phyloP scores from a whole-genome alignment of 2,329 filamentous ascomycete genomes.

The Fusarium temperatum region DNA sequence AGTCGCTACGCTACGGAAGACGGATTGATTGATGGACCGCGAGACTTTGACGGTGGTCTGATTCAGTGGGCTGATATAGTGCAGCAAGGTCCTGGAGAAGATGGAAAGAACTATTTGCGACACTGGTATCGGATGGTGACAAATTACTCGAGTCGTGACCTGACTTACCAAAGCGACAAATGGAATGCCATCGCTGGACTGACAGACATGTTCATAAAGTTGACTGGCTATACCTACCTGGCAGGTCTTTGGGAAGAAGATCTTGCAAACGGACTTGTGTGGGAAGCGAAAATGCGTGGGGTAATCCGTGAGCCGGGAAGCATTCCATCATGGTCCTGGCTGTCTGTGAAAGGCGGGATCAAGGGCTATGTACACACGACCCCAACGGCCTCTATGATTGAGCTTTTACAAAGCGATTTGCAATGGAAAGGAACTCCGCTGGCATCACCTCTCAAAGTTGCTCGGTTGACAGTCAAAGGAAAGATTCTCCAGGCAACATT shows the following conservation, averaged over 20 bases:
- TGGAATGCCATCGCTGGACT: constrained; percentile 2
- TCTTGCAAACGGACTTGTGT: background rate
- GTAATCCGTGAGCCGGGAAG: background rate
- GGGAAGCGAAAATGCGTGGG: background rate
- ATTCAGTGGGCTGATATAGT: background rate
- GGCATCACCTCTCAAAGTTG: background rate
- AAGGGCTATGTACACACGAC: background rate
- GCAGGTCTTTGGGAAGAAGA: constrained; percentile 7
- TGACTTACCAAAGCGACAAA: background rate
- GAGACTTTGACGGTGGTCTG: background rate
- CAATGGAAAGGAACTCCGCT: background rate
- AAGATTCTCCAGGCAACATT: background rate
- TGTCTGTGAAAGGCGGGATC: background rate
- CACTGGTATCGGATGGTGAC: background rate
- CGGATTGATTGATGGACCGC: background rate
- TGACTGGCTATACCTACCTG: background rate
- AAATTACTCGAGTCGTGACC: background rate
- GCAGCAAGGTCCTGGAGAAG: background rate
- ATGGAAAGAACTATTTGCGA: background rate
- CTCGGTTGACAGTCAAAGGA: background rate
- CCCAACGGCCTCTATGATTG: background rate
- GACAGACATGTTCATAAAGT: background rate
- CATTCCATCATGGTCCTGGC: background rate
- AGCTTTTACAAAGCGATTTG: background rate
- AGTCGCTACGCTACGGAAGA: constrained; percentile 1